phyloP scores from a whole-genome alignment of 345 rosid genomes.

The Diplotaxis tenuifolia region DNA sequence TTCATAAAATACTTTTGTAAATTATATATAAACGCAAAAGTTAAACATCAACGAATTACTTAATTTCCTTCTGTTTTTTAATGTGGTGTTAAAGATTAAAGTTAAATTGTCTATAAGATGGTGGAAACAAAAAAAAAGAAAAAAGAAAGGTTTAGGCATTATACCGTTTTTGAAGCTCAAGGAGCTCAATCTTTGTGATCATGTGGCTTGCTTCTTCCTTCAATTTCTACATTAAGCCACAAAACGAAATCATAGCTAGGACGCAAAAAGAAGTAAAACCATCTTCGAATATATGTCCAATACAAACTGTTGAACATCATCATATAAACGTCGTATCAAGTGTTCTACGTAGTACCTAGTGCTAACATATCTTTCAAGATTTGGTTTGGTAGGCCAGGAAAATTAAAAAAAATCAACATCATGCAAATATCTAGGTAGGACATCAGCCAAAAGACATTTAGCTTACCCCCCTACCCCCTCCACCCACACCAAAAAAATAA shows the following conservation, averaged over 20 bases:
- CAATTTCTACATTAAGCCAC: conserved; percentile 45
- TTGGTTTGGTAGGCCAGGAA: conserved; percentile 2
- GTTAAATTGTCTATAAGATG: not conserved
- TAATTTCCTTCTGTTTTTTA: not conserved
- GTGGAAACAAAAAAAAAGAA: not conserved
- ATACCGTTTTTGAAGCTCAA: conserved; percentile 58
- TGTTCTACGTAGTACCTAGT: not conserved
- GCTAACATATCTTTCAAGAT: not conserved
- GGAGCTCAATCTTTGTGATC: conserved; percentile 55
- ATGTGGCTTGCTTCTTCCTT: conserved; percentile 47
- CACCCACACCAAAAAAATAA: too few species aligned
- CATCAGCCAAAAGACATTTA: not conserved
- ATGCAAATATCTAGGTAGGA: conserved; percentile 3
- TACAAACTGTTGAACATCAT: not conserved
- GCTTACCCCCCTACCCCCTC: too few species aligned
- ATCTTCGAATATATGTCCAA: not conserved
- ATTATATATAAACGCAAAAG: not conserved
- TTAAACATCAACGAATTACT: not conserved
- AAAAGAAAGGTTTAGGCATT: not conserved
- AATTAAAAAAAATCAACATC: conserved; percentile 3
- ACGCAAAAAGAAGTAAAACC: not conserved
- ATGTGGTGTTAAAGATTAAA: not conserved
- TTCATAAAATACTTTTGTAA: not conserved
- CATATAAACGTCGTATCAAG: not conserved
- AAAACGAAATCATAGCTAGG: not conserved